These are phyloP conservation scores for Blastocrithidia nonstop DNA, from an alignment of 208 protist genomes.

Conservation along the genomic window DNA sequence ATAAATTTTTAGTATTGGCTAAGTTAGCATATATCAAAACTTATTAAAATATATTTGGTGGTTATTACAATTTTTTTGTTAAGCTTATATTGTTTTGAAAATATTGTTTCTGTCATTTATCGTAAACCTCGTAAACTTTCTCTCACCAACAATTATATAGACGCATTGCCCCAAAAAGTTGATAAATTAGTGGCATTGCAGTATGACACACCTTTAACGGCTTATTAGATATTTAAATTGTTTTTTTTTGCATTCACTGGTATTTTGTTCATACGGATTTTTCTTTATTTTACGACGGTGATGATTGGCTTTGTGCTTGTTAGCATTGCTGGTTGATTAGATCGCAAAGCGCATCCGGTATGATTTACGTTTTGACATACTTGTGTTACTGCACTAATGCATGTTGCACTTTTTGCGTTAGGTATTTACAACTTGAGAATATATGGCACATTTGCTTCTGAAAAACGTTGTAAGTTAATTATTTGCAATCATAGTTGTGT, in stretches of 20 bases:
- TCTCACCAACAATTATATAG: constrained; percentile 43
- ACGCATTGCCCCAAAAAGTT: constrained; percentile 27
- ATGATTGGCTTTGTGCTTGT: constrained; percentile 20
- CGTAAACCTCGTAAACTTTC: constrained; percentile 18
- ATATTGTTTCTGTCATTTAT: constrained; percentile 18
- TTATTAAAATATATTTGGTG: background rate
- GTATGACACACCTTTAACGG: constrained; percentile 59
- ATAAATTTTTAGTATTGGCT: background rate
- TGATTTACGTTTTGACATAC: constrained; percentile 32
- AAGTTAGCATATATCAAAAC: background rate
- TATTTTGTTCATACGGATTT: constrained; percentile 34
- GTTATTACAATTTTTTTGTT: background rate
- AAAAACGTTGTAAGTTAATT: constrained; percentile 45
- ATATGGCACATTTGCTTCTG: constrained; percentile 34
- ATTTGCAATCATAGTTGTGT: constrained; percentile 73
- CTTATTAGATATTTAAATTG: constrained; percentile 56
- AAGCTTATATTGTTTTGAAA: constrained; percentile 18
- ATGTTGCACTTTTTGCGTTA: constrained; percentile 15
- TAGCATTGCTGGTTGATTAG: constrained; percentile 13
- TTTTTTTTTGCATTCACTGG: constrained; percentile 46
- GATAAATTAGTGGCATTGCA: constrained; percentile 33
- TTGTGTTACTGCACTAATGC: constrained; percentile 9
- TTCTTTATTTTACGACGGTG: constrained; percentile 12
- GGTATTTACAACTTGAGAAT: constrained; percentile 46
- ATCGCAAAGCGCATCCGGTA: constrained; percentile 20